Percentiles rank a stretch among this genome's conserved stretches.
Conservation (phyloP, 306 rosid species). For the Canavalia gladiata region DNA sequence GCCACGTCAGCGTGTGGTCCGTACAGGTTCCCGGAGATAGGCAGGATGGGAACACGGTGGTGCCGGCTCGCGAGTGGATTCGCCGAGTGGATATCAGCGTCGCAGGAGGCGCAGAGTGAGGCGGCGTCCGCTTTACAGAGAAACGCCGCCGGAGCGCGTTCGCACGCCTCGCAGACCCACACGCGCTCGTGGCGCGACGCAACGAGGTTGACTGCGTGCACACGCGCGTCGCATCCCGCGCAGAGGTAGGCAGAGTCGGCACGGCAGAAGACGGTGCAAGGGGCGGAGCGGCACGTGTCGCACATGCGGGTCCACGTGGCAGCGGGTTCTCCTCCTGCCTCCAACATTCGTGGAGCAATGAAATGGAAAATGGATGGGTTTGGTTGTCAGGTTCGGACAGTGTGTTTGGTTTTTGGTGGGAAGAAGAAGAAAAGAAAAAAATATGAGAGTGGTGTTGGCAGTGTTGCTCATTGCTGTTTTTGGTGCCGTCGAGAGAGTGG, state of each 20-base stretch:
- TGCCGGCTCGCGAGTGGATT: slow-evolving; percentile 95
- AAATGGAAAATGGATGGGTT: background rate
- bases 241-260: slow-evolving; percentile 74
- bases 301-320: slow-evolving; percentile 67
- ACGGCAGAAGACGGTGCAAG: slow-evolving; percentile 72
- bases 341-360: slow-evolving; percentile 56
- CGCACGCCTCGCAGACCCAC: slow-evolving; percentile 90
- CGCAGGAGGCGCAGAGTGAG: slow-evolving; percentile 84
- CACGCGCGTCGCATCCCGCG: slow-evolving; percentile 64
- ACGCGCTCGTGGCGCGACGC: slow-evolving; percentile 88
- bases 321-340: slow-evolving; percentile 8
- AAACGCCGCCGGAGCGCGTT: slow-evolving; percentile 82
- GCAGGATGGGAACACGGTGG: slow-evolving; percentile 83
- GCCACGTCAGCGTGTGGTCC: slow-evolving; percentile 30
- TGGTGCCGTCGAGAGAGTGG: slow-evolving; percentile 35
- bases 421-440: background rate
- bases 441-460: background rate
- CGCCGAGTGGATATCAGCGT: slow-evolving; percentile 90
- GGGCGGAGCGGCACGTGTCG: slow-evolving; percentile 69
- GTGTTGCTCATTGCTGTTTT: slow-evolving; percentile 11
- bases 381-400: no score
- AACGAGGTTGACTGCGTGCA: slow-evolving; percentile 65
- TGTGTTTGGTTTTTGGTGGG: no score
- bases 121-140: slow-evolving; percentile 94
- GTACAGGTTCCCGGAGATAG: slow-evolving; percentile 56